Evolutionary conservation across 306 rosid species (phyloP).

Genomic region (Fragaria ananassa): DNA sequence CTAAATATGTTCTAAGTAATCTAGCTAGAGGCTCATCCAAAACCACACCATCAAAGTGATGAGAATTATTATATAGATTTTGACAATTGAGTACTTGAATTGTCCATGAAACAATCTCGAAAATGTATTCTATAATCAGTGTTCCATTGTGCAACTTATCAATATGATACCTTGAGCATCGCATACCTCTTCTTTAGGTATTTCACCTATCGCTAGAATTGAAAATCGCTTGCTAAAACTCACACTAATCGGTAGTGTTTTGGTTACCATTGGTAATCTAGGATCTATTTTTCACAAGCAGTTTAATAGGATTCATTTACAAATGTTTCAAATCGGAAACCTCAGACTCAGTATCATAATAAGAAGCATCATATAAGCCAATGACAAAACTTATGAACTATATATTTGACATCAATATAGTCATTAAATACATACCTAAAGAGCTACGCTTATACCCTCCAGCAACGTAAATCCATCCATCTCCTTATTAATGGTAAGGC

Average conservation of each 20-base stretch:
- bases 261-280: too few relatives aligned
- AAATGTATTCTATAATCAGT: not conserved
- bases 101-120: not conserved
- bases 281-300: not conserved
- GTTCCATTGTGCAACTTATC: not conserved
- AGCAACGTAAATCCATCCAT: slow-evolving; percentile 17
- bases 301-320: not conserved
- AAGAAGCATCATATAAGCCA: too few relatives aligned
- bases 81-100: not conserved
- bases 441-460: slow-evolving; percentile 6
- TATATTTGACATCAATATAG: too few relatives aligned
- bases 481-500: too few relatives aligned
- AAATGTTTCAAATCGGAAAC: not conserved
- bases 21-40: not conserved
- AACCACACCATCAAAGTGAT: not conserved
- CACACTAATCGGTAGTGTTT: not conserved
- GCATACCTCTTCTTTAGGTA: not conserved
- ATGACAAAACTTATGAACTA: too few relatives aligned
- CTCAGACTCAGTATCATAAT: not conserved
- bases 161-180: not conserved
- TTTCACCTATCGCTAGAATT: not conserved
- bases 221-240: not conserved
- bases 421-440: not conserved
- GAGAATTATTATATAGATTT: not conserved
- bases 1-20: too few relatives aligned